A percentile compares a stretch with the other conserved stretches of the same genome.
Evolutionary conservation across 1,284 basidiomycete species (phyloP).

Genomic region (Neotropicomus parvogracilis): DNA sequence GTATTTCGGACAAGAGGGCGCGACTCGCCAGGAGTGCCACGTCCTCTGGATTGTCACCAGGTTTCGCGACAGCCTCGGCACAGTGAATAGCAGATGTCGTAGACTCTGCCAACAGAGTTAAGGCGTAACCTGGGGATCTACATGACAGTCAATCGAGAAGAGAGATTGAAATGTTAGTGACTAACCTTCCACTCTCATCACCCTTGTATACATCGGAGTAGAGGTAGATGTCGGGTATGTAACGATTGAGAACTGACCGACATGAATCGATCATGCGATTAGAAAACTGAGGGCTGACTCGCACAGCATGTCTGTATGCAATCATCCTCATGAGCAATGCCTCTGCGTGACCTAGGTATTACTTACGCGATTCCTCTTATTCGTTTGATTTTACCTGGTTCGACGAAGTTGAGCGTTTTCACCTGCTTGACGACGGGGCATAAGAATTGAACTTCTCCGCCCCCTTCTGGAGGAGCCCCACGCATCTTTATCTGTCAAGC

Average conservation of each 20-base stretch:
- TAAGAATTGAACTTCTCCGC: constrained; percentile 91
- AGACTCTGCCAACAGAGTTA: constrained; percentile 87
- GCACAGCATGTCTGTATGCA: constrained; percentile 75
- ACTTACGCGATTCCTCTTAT: constrained; percentile 94
- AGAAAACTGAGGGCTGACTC: constrained; percentile 95
- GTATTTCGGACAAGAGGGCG: constrained; percentile 75
- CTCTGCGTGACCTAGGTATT: neutral
- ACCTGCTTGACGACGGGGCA: constrained; percentile 89
- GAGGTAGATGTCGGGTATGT: constrained; percentile 97
- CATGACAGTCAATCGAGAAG: constrained; percentile 1
- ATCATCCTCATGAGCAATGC: constrained; percentile 7
- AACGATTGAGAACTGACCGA: constrained; percentile 89
- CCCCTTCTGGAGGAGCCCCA: constrained; percentile 87
- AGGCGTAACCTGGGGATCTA: constrained; percentile 93
- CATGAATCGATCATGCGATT: constrained; percentile 96
- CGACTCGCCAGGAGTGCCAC: constrained; percentile 80
- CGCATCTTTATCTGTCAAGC: constrained; percentile 80
- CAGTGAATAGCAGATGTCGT: constrained; percentile 90
- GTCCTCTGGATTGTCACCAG: constrained; percentile 87
- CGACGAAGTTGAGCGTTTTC: constrained; percentile 89
- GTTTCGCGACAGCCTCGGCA: constrained; percentile 78
- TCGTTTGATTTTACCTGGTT: constrained; percentile 86
- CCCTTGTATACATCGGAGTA: constrained; percentile 99
- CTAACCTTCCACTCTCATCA: constrained; percentile 92
- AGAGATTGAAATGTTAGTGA: constrained; percentile 8